Evolutionary conservation across 2,329 filamentous ascomycete species (phyloP).

Genomic region (Penicillium sclerotiorum): DNA sequence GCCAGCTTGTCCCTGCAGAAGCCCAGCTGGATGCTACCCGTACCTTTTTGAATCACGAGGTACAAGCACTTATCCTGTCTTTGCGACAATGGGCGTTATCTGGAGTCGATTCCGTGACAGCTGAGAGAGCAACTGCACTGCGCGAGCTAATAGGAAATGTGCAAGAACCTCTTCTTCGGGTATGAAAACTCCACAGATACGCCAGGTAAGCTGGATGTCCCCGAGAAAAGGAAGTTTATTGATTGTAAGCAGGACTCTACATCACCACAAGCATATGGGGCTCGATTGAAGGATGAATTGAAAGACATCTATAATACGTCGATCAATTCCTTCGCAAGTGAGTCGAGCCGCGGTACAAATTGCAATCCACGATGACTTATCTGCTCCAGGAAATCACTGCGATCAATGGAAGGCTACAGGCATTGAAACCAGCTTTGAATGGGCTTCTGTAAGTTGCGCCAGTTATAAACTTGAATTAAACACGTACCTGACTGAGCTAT

Average conservation of each 20-base stretch:
- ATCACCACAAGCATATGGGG: not conserved
- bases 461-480: too few species aligned
- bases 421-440: not conserved
- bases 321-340: not conserved
- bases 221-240: not conserved
- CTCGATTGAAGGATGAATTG: not conserved
- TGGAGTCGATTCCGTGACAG: conserved; percentile 7
- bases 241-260: not conserved
- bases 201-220: not conserved
- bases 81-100: conserved; percentile 16
- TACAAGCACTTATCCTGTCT: conserved; percentile 11
- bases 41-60: conserved; percentile 8
- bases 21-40: conserved; percentile 4
- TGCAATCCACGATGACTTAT: not conserved
- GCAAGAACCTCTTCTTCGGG: conserved; percentile 3
- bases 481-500: not conserved
- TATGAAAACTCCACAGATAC: conserved; percentile 2
- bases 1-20: conserved; percentile 15
- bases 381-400: not conserved
- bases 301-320: not conserved
- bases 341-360: not conserved
- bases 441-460: not conserved
- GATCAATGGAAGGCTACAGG: not conserved
- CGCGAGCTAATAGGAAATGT: not conserved
- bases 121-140: not conserved